Percentiles rank a stretch among this genome's conserved stretches.
phyloP scores from a whole-genome alignment of 1,284 basidiomycete genomes.

The Ganoderma lingzhi region DNA sequence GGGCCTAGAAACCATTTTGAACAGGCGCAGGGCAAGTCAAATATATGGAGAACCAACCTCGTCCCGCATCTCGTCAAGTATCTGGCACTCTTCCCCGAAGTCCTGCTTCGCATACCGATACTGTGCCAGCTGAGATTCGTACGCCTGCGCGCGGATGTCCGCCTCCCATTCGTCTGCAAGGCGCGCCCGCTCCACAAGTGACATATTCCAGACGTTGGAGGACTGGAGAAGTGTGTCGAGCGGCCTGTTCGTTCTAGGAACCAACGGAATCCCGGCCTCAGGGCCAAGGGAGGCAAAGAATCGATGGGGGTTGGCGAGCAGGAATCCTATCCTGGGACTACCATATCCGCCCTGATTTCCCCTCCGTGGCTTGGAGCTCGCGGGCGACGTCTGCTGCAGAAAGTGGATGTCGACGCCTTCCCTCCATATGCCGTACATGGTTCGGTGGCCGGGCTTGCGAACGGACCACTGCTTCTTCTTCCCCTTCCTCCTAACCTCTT shows the following conservation, averaged over 20 bases:
- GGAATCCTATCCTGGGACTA: neutral
- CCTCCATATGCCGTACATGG: conserved; percentile 57
- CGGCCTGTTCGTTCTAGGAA: conserved; percentile 27
- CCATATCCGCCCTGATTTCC: neutral
- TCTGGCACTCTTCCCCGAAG: conserved; percentile 42
- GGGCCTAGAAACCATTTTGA: conserved; percentile 11
- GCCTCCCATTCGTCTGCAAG: conserved; percentile 37
- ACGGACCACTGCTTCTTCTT: conserved; percentile 23
- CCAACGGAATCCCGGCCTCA: neutral
- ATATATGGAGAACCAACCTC: conserved; percentile 37
- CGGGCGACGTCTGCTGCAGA: conserved; percentile 13
- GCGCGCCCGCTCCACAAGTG: conserved; percentile 34
- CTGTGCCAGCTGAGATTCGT: conserved; percentile 46
- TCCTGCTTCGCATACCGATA: conserved; percentile 44
- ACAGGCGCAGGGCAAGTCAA: neutral
- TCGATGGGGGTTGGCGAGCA: neutral
- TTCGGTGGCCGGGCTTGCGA: conserved; percentile 21
- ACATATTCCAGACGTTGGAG: conserved; percentile 40
- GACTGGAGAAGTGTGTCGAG: conserved; percentile 26
- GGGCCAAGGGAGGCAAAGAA: conserved; percentile 35
- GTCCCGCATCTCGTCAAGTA: conserved; percentile 47
- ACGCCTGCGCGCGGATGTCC: conserved; percentile 37
- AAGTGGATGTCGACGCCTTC: conserved; percentile 35
- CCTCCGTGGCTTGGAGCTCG: neutral
- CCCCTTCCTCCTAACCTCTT: conserved; percentile 25